Evolutionary conservation across 306 rosid genomes (phyloP).

Genomic region (Sicyos edulis): DNA sequence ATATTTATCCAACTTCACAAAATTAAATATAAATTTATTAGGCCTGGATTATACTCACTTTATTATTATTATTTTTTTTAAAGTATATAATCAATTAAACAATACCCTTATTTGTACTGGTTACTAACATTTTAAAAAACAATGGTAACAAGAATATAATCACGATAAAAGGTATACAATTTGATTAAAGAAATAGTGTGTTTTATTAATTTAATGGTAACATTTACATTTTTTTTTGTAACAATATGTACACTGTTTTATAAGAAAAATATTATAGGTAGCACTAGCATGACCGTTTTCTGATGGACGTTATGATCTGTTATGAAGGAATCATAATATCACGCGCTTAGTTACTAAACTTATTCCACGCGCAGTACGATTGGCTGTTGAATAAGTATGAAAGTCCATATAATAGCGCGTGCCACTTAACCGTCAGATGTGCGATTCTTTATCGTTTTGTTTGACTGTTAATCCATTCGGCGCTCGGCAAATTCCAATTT

Average conservation of each 20-base stretch:
- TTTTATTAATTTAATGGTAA: slow-evolving; percentile 4
- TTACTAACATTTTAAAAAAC: too few species aligned
- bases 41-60: too few species aligned
- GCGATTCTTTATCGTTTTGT: not conserved
- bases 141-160: not conserved
- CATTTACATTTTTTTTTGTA: not conserved
- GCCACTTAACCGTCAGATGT: not conserved
- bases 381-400: not conserved
- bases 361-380: slow-evolving; percentile 16
- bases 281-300: slow-evolving; percentile 16
- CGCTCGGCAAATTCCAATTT: not conserved
- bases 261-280: not conserved
- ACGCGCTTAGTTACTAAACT: not conserved
- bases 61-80: too few species aligned
- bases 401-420: slow-evolving; percentile 18
- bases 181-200: not conserved
- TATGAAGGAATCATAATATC: not conserved
- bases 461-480: not conserved
- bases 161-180: not conserved
- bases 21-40: too few species aligned
- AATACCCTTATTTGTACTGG: not conserved
- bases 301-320: slow-evolving; percentile 19
- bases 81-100: too few species aligned
- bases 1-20: too few species aligned
- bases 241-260: not conserved